phyloP scores from a whole-genome alignment of 2,329 filamentous ascomycete species.

The Monilinia vaccinii-corymbosi region DNA sequence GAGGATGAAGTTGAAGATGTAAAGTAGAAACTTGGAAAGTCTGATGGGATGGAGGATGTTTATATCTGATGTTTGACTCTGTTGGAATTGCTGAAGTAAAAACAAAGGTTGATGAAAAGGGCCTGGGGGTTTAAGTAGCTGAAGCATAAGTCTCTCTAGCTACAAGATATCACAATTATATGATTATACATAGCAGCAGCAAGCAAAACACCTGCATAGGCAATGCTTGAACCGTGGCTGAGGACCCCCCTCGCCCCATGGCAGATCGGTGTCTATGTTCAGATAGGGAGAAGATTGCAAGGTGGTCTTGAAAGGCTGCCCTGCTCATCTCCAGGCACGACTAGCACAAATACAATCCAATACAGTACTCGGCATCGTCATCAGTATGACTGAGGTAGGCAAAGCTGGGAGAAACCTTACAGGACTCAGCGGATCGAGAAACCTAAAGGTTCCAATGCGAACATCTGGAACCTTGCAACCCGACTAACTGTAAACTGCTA shows the following conservation, averaged over 20 bases:
- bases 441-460: constrained; percentile 2
- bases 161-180: constrained; percentile 2
- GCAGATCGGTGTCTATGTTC: constrained; percentile 5
- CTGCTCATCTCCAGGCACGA: neutral
- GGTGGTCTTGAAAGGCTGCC: neutral
- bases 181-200: neutral
- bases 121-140: constrained; percentile 6
- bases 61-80: constrained; percentile 4
- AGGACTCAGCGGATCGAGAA: neutral
- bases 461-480: constrained; percentile 4
- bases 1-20: neutral
- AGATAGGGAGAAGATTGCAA: neutral
- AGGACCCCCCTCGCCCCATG: neutral
- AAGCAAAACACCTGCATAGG: constrained; percentile 9
- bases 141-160: neutral
- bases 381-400: constrained; percentile 7
- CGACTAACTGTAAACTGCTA: neutral
- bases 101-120: neutral
- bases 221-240: constrained; percentile 8
- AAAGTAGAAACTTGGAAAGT: neutral
- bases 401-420: constrained; percentile 5
- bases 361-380: constrained; percentile 1
- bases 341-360: too few species aligned
- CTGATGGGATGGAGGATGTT: constrained; percentile 3
- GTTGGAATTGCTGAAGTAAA: constrained; percentile 8